Conservation (phyloP, 192 early-diverging fungal species). For the Coemansia pectinata region DNA sequence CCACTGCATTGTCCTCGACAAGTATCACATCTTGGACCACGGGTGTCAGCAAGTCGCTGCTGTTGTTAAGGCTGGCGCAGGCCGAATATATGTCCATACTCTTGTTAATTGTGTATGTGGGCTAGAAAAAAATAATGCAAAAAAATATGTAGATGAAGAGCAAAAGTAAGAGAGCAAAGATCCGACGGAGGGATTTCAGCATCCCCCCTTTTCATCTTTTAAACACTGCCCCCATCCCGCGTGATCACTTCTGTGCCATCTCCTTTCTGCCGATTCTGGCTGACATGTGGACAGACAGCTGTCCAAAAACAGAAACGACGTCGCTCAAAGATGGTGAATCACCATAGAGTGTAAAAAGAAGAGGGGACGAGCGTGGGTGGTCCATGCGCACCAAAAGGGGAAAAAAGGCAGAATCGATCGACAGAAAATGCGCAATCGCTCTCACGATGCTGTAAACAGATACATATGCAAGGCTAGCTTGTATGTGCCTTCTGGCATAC, state of each 20-base stretch:
- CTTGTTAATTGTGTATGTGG: not conserved
- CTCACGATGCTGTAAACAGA: not conserved
- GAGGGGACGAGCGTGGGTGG: not conserved
- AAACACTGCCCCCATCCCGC: not conserved
- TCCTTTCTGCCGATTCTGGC: not conserved
- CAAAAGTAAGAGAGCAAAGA: not conserved
- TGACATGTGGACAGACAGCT: not conserved
- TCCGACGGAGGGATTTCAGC: not conserved
- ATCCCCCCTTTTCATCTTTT: not conserved
- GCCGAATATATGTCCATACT: conserved; percentile 2
- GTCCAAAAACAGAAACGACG: not conserved
- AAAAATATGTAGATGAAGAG: not conserved
- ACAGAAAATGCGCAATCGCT: not conserved
- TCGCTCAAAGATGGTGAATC: conserved; percentile 1
- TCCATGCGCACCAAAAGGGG: not conserved
- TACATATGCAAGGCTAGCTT: not conserved
- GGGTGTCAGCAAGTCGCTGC: conserved; percentile 2
- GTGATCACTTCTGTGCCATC: not conserved
- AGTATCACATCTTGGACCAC: conserved; percentile 1
- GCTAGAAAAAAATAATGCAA: not conserved
- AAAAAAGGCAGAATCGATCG: not conserved
- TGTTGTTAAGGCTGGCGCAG: conserved; percentile 3
- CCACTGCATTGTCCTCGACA: not conserved
- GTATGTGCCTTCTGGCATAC: not conserved
- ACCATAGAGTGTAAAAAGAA: not conserved